Evolutionary conservation across 352 stramenopile species (phyloP).

Genomic region (Phytopythium mirpurense): DNA sequence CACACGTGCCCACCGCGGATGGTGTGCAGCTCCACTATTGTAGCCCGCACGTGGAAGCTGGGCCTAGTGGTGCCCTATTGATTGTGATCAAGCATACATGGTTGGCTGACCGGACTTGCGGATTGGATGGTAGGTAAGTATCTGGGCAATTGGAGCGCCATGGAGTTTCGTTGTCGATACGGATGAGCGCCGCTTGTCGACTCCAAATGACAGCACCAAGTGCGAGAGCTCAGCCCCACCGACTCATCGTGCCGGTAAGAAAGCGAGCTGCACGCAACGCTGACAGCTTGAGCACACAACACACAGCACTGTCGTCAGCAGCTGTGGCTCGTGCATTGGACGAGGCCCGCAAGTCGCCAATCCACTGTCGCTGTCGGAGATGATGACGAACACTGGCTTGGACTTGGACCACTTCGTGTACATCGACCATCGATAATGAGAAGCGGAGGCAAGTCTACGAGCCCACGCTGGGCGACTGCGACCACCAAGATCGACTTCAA

Average conservation of each 20-base stretch:
- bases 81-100: constrained; percentile 62
- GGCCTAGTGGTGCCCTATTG: constrained; percentile 30
- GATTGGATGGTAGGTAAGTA: constrained; percentile 49
- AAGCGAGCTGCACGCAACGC: too few species aligned
- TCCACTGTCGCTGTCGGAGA: constrained; percentile 17
- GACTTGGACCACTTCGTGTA: constrained; percentile 39
- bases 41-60: constrained; percentile 44
- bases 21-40: constrained; percentile 44
- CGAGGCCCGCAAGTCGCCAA: constrained; percentile 19
- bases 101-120: constrained; percentile 59
- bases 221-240: constrained; percentile 36
- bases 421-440: constrained; percentile 26
- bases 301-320: too few species aligned
- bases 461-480: constrained; percentile 30
- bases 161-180: neutral
- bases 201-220: constrained; percentile 37
- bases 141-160: neutral
- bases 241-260: constrained; percentile 41
- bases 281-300: too few species aligned
- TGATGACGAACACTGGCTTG: constrained; percentile 17
- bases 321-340: constrained; percentile 27
- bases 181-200: too few species aligned
- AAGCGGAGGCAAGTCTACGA: constrained; percentile 34
- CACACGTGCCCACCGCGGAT: constrained; percentile 24
- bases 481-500: constrained; percentile 41